Base-by-base conservation (phyloP, 2,329 filamentous ascomycete species). In the Alternaria sp. region DNA sequence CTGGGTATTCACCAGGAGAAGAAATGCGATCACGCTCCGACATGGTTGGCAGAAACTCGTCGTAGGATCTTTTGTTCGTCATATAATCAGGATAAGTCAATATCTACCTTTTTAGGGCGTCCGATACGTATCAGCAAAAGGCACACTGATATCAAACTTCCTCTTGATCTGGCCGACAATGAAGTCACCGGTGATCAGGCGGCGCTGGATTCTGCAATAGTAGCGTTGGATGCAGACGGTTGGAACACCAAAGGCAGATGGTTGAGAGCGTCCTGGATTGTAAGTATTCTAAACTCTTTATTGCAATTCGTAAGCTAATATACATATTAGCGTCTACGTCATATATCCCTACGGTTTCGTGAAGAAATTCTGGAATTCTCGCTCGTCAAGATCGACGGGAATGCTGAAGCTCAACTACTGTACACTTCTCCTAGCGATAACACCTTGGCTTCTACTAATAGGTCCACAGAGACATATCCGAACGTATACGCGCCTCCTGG, bases 201-300 rank as follows among this genome's bases (percentile, higher is more conserved):
- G 9, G 57, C 54, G 0, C 28, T 74, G 0, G 36, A 59, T 2
- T 28, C 48, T 23, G 71, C 71, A 3, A 69, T 70, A 24, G 44
- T 58, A 39, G 48, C 34, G 9, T 58, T 77, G 6, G 72, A 73
- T 39, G 33, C 53, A 8, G 60, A 71, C 14, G 72, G 72, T 3
- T 77, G 74, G 84, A 85, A 84, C 39, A 72, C 69, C 5, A 59
- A 68, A 36, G 56, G 65, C 4, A 61, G 61, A 21, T 70, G 69
- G 58, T 45, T 67, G 4, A 62, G 72, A 29, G 68, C 69, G n/a
- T 67, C 66, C 8, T 76, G 71, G 69, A 69, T 72, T 23, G 61
- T 70, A 52, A 24, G 61, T 58, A 2, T n/a, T 14, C 8, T 3
- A 14, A 8, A 3, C 17, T 1, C 8, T 8, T 21, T 1, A 7